A percentile compares a stretch with the other conserved stretches of the same genome.
These are phyloP conservation scores for Eruca vesicaria DNA, from an alignment of 441 rosid species.

Conservation along the genomic window DNA sequence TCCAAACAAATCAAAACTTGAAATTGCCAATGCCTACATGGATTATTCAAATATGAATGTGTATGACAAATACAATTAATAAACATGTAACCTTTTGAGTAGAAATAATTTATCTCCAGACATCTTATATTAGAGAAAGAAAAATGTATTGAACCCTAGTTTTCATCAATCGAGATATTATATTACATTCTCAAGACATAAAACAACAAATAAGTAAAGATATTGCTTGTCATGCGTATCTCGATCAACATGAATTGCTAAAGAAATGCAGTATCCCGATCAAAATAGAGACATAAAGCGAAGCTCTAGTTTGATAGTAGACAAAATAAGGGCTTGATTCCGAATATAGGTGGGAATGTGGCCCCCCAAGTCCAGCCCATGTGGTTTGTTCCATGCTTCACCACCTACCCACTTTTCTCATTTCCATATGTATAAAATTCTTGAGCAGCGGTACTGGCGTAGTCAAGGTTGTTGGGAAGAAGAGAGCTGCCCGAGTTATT, in stretches of 20 bases:
- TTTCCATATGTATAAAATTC: neutral
- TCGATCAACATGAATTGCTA: neutral
- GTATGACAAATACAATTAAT: neutral
- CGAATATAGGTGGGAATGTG: constrained; percentile 28
- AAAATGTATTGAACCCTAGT: neutral
- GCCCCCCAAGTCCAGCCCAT: constrained; percentile 14
- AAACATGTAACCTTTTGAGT: neutral
- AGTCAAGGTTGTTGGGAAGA: neutral
- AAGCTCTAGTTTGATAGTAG: neutral
- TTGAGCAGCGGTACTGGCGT: neutral
- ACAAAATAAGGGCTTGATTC: constrained; percentile 26
- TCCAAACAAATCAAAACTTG: too few relatives aligned
- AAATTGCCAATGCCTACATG: too few relatives aligned
- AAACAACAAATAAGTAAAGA: neutral
- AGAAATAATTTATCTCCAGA: neutral
- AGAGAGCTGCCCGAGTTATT: neutral
- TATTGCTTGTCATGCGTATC: neutral
- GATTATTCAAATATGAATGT: neutral
- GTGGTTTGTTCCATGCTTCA: constrained; percentile 24
- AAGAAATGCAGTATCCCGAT: neutral
- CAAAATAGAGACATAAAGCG: neutral
- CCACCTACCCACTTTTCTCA: constrained; percentile 25
- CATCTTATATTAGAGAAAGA: neutral
- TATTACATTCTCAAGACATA: neutral
- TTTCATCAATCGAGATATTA: neutral